Base-by-base conservation (phyloP, 2,329 filamentous ascomycete species). In the Escovopsis sp. region DNA sequence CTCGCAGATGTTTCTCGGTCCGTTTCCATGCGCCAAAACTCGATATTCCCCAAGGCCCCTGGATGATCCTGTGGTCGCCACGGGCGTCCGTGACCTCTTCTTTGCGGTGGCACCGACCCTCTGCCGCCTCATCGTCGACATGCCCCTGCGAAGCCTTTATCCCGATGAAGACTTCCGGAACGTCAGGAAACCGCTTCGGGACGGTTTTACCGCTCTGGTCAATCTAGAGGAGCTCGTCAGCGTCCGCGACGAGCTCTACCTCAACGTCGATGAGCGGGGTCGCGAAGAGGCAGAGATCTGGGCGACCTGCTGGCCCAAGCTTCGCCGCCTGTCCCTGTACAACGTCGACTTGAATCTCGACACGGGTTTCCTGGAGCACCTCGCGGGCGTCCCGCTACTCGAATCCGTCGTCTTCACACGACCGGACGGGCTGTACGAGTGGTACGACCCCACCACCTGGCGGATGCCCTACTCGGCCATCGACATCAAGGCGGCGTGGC, bases 191-290 rank as follows among this genome's bases (percentile, higher is more conserved):
- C 10, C 48, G 2, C 41, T 55, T 1, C 47, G 52, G 15, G 34
- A 39, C 0, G 53, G 43, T 0, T 54, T 55, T 2, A 45, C 51
- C 15, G 43, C 51, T 1, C 36, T 55, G 1, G 42, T 45, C 3
- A 48, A 55, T 3, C 1, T 55, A 1, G 52, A 55, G 40, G 53
- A 55, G 9, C 43, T 55, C 6, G 42, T 50, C 19, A 53, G 52
- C 19, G 34, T 54, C 6, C 41, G 44, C 4, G 53, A 55, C 15
- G 45, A 53, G 18, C 40, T 55, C 1, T 47, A 23, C 26, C 32
- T 54, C 2, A 36, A 15, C 1, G 12, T 33, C 6, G 9, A 23
- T 9, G 15, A 32, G 4, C 10, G 15, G n/a, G 8, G 38, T 8
- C 18, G 4, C 4, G 15, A 23, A 2, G 46, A 53, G 15, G 45